phyloP scores from a whole-genome alignment of 495 filamentous ascomycete genomes.

The Talaromyces liani region DNA sequence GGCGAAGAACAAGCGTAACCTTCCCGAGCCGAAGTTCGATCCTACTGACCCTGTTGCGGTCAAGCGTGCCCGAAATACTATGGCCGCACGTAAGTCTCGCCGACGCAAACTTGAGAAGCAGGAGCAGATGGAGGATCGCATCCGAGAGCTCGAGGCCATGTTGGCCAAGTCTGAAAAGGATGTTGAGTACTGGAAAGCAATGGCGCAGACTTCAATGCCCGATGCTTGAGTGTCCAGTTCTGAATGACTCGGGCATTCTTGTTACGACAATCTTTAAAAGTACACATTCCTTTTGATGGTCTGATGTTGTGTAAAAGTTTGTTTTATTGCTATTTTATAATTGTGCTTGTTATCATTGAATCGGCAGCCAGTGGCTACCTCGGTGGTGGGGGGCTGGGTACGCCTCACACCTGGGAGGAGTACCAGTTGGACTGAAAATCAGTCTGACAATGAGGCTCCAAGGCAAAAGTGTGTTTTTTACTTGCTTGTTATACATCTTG shows the following conservation, averaged over 20 bases:
- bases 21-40: conserved; percentile 56
- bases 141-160: conserved; percentile 39
- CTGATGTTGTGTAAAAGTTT: conserved; percentile 6
- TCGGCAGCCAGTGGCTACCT: conserved; percentile 4
- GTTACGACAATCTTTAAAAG: conserved; percentile 13
- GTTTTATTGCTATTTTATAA: conserved; percentile 12
- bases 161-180: conserved; percentile 39
- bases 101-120: conserved; percentile 69
- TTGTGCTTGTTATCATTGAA: conserved; percentile 10
- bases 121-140: conserved; percentile 50
- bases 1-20: conserved; percentile 20
- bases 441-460: conserved; percentile 17
- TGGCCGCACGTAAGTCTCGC: conserved; percentile 91
- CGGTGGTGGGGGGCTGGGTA: conserved; percentile 25
- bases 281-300: neutral
- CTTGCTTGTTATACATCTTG: conserved; percentile 13
- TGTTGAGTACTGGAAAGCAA: conserved; percentile 53
- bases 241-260: conserved; percentile 7
- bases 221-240: neutral
- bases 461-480: conserved; percentile 23
- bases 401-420: conserved; percentile 21
- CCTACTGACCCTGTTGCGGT: conserved; percentile 64
- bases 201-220: conserved; percentile 30
- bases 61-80: conserved; percentile 93
- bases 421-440: conserved; percentile 17